Evolutionary conservation across 1,284 basidiomycete species (phyloP).

Genomic region (Cutaneotrichosporon sp.): DNA sequence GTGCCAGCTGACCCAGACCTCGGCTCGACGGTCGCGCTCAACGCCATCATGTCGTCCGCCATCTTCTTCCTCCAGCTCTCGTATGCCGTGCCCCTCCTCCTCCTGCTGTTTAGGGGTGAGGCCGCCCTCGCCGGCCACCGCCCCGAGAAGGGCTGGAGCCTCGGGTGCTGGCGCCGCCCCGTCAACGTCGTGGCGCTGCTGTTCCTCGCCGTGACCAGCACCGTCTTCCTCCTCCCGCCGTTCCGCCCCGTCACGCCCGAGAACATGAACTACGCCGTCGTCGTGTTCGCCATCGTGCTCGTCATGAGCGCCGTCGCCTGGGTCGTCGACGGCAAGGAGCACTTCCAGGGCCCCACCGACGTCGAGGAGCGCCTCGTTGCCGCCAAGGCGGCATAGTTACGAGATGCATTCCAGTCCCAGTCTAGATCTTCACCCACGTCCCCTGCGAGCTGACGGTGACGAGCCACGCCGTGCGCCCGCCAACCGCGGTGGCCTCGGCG

Average conservation of each 20-base stretch:
- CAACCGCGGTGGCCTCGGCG: conserved; percentile 25
- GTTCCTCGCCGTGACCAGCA: conserved; percentile 54
- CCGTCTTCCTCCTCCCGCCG: conserved; percentile 59
- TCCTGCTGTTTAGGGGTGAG: conserved; percentile 54
- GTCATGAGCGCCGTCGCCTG: conserved; percentile 48
- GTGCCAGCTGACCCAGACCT: conserved; percentile 24
- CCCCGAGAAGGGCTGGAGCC: conserved; percentile 40
- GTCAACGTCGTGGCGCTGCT: conserved; percentile 50
- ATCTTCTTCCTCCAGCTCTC: conserved; percentile 32
- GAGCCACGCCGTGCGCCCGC: conserved; percentile 15
- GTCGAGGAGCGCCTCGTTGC: conserved; percentile 30
- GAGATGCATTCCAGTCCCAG: neutral
- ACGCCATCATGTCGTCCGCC: conserved; percentile 41
- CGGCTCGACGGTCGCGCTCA: conserved; percentile 45
- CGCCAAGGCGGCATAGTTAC: conserved; percentile 8
- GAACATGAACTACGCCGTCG: conserved; percentile 57
- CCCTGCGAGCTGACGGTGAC: conserved; percentile 10
- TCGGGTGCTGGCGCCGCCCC: conserved; percentile 43
- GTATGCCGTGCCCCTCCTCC: conserved; percentile 48
- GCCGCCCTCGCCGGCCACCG: conserved; percentile 42
- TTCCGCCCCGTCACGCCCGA: conserved; percentile 46
- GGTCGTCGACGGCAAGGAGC: conserved; percentile 48
- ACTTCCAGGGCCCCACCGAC: conserved; percentile 52
- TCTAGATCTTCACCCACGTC: neutral
- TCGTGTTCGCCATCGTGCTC: conserved; percentile 41